phyloP scores from a whole-genome alignment of 805 yeast genomes.

The Candida ficus region DNA sequence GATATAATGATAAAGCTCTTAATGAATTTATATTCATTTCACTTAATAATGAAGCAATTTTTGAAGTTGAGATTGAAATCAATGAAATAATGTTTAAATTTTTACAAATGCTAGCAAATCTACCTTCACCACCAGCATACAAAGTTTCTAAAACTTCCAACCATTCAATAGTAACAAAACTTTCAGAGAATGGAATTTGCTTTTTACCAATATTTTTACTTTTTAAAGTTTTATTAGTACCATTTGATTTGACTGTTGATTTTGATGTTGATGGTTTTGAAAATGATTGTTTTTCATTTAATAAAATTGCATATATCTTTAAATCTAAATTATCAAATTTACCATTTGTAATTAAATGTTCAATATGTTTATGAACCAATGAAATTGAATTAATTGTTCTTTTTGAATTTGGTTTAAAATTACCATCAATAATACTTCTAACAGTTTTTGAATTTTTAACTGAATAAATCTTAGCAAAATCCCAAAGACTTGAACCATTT shows the following conservation, averaged over 20 bases:
- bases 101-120: conserved; percentile 38
- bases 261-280: not conserved
- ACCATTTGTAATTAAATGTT: conserved; percentile 33
- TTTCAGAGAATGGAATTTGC: conserved; percentile 39
- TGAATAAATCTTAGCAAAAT: conserved; percentile 52
- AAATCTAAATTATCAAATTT: conserved; percentile 19
- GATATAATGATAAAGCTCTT: conserved; percentile 40
- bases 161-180: conserved; percentile 54
- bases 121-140: conserved; percentile 91
- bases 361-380: conserved; percentile 50
- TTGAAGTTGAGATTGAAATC: conserved; percentile 19
- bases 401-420: conserved; percentile 24
- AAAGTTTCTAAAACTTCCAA: conserved; percentile 51
- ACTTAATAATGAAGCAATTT: conserved; percentile 32
- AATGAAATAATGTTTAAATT: conserved; percentile 49
- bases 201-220: too few relatives aligned
- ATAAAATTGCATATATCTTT: conserved; percentile 12
- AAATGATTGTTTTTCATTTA: conserved; percentile 7
- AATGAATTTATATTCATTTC: conserved; percentile 41
- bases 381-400: conserved; percentile 29
- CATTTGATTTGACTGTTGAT: not conserved
- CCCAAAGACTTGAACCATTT: conserved; percentile 61
- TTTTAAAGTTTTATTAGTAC: not conserved
- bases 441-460: conserved; percentile 38
- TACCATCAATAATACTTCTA: conserved; percentile 51